Percentiles rank a stretch among this genome's conserved stretches.
Evolutionary conservation across 2,329 filamentous ascomycete species (phyloP).

Genomic region (Tolypocladium endophyticum): DNA sequence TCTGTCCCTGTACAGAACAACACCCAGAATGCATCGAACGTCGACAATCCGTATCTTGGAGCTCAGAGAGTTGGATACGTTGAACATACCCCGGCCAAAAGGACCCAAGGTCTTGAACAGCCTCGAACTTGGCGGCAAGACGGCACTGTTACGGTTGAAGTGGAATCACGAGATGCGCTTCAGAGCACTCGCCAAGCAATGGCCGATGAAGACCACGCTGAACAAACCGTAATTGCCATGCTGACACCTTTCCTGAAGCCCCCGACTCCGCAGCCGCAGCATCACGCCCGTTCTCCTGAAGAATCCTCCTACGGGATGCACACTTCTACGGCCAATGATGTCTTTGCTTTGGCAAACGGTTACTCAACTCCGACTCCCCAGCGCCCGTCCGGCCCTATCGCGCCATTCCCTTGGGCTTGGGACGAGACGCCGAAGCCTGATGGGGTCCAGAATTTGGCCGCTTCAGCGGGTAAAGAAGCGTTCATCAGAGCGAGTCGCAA

Average conservation of each 20-base stretch:
- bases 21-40: not conserved
- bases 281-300: conserved; percentile 18
- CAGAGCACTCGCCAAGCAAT: not conserved
- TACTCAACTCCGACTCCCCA: conserved; percentile 18
- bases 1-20: not conserved
- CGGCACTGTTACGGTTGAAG: not conserved
- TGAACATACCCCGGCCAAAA: not conserved
- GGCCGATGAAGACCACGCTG: conserved; percentile 16
- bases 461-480: conserved; percentile 12
- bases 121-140: not conserved
- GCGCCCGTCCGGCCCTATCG: conserved; percentile 20
- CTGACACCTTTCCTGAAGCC: conserved; percentile 38
- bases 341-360: conserved; percentile 31
- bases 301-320: conserved; percentile 47
- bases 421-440: conserved; percentile 28
- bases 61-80: not conserved
- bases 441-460: conserved; percentile 8
- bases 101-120: not conserved
- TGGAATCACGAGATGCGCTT: not conserved
- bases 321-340: conserved; percentile 37
- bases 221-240: conserved; percentile 33
- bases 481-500: conserved; percentile 16
- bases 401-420: conserved; percentile 40
- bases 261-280: conserved; percentile 28
- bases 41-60: not conserved